Evolutionary conservation across 2,329 filamentous ascomycete species (phyloP).

Genomic region (Stemphylium lycopersici): DNA sequence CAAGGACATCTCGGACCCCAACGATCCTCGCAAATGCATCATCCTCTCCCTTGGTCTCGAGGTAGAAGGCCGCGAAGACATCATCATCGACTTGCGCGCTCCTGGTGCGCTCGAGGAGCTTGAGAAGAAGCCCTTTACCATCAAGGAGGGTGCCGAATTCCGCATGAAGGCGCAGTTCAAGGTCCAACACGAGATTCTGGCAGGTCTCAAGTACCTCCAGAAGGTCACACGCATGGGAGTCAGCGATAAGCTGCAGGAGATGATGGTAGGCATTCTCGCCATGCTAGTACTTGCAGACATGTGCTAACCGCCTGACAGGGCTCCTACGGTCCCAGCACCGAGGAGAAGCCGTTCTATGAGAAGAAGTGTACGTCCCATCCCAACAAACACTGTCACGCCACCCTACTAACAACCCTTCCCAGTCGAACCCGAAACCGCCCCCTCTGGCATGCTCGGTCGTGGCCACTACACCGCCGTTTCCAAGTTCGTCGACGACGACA

Average conservation of each 20-base stretch:
- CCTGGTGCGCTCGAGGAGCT: slow-evolving; percentile 76
- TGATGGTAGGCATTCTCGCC: slow-evolving; percentile 72
- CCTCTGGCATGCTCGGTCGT: slow-evolving; percentile 85
- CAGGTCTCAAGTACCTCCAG: slow-evolving; percentile 94
- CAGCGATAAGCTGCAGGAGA: slow-evolving; percentile 92
- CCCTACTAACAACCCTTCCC: slow-evolving; percentile 14
- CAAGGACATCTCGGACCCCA: slow-evolving; percentile 59
- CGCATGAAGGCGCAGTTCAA: slow-evolving; percentile 94
- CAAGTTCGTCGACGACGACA: slow-evolving; percentile 94
- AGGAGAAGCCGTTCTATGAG: slow-evolving; percentile 80
- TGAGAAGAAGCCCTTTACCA: slow-evolving; percentile 92
- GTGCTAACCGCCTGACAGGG: slow-evolving; percentile 62
- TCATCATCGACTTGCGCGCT: slow-evolving; percentile 83
- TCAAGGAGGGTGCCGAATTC: slow-evolving; percentile 94
- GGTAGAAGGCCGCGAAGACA: slow-evolving; percentile 78
- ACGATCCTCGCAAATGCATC: slow-evolving; percentile 87
- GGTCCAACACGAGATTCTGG: slow-evolving; percentile 95
- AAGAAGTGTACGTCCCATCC: slow-evolving; percentile 78
- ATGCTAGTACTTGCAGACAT: background rate
- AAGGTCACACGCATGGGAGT: slow-evolving; percentile 89
- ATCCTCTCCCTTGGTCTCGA: slow-evolving; percentile 91
- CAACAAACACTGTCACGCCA: background rate
- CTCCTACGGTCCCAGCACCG: slow-evolving; percentile 91
- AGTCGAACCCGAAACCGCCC: slow-evolving; percentile 93
- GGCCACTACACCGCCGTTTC: slow-evolving; percentile 90